Evolutionary conservation across 139 green algal species (phyloP), one percentile per base, ranked within the genome.

Genomic region (Chlorella sp.): DNA sequence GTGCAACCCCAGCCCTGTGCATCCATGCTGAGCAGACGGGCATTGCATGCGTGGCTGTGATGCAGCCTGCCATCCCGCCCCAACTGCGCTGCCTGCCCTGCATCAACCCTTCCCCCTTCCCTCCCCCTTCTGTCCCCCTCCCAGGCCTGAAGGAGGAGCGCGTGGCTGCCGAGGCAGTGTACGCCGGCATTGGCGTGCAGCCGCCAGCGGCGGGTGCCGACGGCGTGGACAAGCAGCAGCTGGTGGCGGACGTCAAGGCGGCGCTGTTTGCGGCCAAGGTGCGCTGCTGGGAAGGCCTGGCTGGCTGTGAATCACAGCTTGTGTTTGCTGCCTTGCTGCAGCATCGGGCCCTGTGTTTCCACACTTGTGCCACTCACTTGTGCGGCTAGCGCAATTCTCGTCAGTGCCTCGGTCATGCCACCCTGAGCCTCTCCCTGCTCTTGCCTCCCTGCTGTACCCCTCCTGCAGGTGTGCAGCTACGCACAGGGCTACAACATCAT

Each of bases 401-500:
- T 16, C 60, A 20, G 21, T 67, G 26, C 60, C 16, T 9, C 16
- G 30, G 2, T 23, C 17, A 21, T 30, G 20, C 62, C 67, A 47
- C 4, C 65, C 30, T 72, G 3, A 72, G 5, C 32, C 36, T 55
- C 20, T 30, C 36, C 4, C 68, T 36, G 20, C 68, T 25, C 34
- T 47, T 55, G 18, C 9, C 68, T 6, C 69, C 17, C 38, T 41
- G 2, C 21, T 15, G 1, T 60, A 3, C 21, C 12, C 1, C 28
- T 60, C 12, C 41, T 3, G 73, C 73, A 80, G 73, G 63, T 99
- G 87, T 98, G 94, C 93, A 94, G 83, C 55, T 99, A 99, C 86
- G 96, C 97, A 7, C 95, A 99, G 92, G 98, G 98, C 85, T 97
- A 99, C 93, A 99, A 99, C 92, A 96, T 99, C 88, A 99, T 99